Conservation (phyloP, 2,329 filamentous ascomycete species). For the Leptosphaerulina australis region DNA sequence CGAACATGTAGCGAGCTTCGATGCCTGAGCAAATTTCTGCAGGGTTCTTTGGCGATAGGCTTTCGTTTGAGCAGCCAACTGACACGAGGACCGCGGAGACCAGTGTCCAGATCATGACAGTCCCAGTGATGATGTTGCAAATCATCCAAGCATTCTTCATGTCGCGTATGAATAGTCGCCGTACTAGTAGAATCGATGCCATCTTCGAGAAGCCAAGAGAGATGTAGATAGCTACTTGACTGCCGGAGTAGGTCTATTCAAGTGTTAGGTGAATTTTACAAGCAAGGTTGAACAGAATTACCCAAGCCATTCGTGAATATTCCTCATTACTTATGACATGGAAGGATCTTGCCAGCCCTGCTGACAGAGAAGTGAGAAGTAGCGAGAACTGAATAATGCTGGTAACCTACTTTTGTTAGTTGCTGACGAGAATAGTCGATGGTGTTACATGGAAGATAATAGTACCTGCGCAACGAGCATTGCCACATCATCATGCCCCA, state of each 20-base stretch:
- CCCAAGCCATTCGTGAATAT: slow-evolving; percentile 29
- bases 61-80: slow-evolving; percentile 28
- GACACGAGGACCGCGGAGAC: slow-evolving; percentile 27
- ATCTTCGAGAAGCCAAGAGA: slow-evolving; percentile 37
- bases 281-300: slow-evolving; percentile 5
- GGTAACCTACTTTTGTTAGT: slow-evolving; percentile 18
- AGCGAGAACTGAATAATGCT: slow-evolving; percentile 28
- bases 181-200: slow-evolving; percentile 35
- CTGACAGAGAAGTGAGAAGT: slow-evolving; percentile 27
- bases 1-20: slow-evolving; percentile 22
- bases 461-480: slow-evolving; percentile 33
- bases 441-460: background rate
- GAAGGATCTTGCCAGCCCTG: slow-evolving; percentile 32
- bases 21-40: slow-evolving; percentile 27
- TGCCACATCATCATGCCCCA: slow-evolving; percentile 35
- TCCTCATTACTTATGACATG: slow-evolving; percentile 20
- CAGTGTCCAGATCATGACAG: slow-evolving; percentile 31
- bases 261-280: background rate
- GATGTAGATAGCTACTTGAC: slow-evolving; percentile 33
- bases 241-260: slow-evolving; percentile 21
- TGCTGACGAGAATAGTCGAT: background rate
- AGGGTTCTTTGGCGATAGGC: slow-evolving; percentile 19
- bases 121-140: slow-evolving; percentile 28
- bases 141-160: slow-evolving; percentile 31
- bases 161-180: slow-evolving; percentile 38